Percentiles rank a stretch among this genome's conserved stretches.
These are phyloP conservation scores for Gaeumannomyces sp. DNA, from an alignment of 2,329 filamentous ascomycete species.

Conservation along the genomic window DNA sequence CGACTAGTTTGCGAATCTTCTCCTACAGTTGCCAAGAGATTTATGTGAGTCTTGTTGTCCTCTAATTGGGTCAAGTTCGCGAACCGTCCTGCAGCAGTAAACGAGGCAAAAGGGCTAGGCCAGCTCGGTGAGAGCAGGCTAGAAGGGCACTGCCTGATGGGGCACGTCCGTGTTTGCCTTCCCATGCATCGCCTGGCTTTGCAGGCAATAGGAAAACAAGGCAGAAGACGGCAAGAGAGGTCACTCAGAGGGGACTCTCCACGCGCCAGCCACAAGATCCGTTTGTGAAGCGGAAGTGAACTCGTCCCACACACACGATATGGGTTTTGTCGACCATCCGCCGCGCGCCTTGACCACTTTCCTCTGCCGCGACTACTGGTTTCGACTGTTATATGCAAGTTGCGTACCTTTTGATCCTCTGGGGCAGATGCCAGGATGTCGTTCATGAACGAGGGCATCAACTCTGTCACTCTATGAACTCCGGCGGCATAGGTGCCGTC, in stretches of 20 bases:
- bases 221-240: not conserved
- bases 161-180: conserved; percentile 5
- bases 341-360: not conserved
- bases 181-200: too few relatives aligned
- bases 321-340: not conserved
- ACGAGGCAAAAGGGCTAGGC: conserved; percentile 5
- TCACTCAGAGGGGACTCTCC: not conserved
- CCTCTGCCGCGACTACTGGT: not conserved
- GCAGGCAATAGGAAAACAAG: not conserved
- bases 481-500: conserved; percentile 93
- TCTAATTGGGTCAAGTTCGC: not conserved
- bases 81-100: conserved; percentile 3
- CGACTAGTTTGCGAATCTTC: conserved; percentile 90
- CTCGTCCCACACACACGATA: not conserved
- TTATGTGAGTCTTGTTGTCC: not conserved
- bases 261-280: not conserved
- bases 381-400: conserved; percentile 13
- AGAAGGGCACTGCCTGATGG: not conserved
- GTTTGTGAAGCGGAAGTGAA: not conserved
- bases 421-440: conserved; percentile 86
- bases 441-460: conserved; percentile 90
- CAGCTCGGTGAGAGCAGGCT: not conserved
- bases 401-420: conserved; percentile 93
- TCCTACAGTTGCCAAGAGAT: conserved; percentile 54
- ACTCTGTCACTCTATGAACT: conserved; percentile 92